A percentile compares a stretch with the other conserved stretches of the same genome.
Conservation (phyloP, 345 rosid species). For the Melaleuca quinquenervia region DNA sequence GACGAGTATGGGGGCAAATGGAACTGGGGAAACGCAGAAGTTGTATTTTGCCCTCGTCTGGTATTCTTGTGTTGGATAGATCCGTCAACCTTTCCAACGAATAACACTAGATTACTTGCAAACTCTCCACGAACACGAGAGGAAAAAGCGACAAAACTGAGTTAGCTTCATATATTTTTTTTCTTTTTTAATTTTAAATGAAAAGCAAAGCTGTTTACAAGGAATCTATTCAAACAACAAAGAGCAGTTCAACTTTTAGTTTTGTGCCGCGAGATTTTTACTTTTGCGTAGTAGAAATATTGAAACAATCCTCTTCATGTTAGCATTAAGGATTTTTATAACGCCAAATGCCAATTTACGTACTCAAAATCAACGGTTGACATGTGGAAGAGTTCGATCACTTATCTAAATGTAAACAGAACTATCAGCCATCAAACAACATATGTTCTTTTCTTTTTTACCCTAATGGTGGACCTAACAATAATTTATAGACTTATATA, state of each 20-base stretch:
- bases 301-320: background rate
- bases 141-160: accelerated
- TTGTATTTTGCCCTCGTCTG: accelerated
- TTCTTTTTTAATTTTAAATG: background rate
- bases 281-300: background rate
- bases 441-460: too few relatives aligned
- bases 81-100: background rate
- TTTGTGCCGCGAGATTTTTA: background rate
- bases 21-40: background rate
- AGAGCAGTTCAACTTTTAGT: background rate
- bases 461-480: too few relatives aligned
- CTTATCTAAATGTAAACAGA: too few relatives aligned
- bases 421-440: too few relatives aligned
- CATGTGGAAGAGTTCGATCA: background rate
- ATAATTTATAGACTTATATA: too few relatives aligned
- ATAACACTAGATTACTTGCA: background rate
- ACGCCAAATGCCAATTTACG: background rate
- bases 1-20: background rate
- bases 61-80: background rate
- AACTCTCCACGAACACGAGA: background rate
- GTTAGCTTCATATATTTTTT: background rate
- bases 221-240: too few relatives aligned
- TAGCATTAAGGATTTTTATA: background rate
- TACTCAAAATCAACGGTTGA: background rate
- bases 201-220: background rate